phyloP scores from a whole-genome alignment of 495 filamentous ascomycete species.

The Aspergillus steynii region DNA sequence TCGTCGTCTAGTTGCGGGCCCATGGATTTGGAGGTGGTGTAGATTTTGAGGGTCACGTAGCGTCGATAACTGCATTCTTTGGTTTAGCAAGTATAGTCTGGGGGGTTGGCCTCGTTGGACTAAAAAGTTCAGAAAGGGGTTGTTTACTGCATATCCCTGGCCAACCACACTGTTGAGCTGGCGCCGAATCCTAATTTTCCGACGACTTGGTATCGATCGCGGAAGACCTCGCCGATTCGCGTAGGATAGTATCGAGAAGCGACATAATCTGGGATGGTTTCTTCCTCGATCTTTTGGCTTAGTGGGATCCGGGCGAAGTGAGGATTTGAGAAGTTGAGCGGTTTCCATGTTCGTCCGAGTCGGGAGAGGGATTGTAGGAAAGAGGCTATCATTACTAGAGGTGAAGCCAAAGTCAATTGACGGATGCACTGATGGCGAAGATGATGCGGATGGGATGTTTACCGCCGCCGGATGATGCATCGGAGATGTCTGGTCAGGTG shows the following conservation, averaged over 20 bases:
- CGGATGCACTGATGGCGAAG: too few relatives aligned
- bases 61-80: conserved; percentile 15
- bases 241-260: conserved; percentile 35
- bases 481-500: too few relatives aligned
- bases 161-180: conserved; percentile 36
- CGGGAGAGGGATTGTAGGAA: conserved; percentile 21
- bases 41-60: conserved; percentile 39
- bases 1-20: conserved; percentile 33
- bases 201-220: conserved; percentile 37
- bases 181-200: conserved; percentile 41
- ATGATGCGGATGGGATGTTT: too few relatives aligned
- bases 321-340: conserved; percentile 25
- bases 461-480: too few relatives aligned
- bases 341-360: conserved; percentile 21
- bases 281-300: conserved; percentile 22
- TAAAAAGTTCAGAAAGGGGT: too few relatives aligned
- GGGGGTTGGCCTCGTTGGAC: too few relatives aligned
- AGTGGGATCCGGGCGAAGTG: conserved; percentile 16
- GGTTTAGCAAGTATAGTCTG: background rate
- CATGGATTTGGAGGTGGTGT: conserved; percentile 27
- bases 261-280: conserved; percentile 30
- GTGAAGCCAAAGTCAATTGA: background rate
- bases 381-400: conserved; percentile 14
- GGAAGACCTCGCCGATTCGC: conserved; percentile 37
- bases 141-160: conserved; percentile 32